Evolutionary conservation across 2,329 filamentous ascomycete genomes (phyloP), one percentile per base, ranked within the genome.

Genomic region (Epichloe coenophiala): DNA sequence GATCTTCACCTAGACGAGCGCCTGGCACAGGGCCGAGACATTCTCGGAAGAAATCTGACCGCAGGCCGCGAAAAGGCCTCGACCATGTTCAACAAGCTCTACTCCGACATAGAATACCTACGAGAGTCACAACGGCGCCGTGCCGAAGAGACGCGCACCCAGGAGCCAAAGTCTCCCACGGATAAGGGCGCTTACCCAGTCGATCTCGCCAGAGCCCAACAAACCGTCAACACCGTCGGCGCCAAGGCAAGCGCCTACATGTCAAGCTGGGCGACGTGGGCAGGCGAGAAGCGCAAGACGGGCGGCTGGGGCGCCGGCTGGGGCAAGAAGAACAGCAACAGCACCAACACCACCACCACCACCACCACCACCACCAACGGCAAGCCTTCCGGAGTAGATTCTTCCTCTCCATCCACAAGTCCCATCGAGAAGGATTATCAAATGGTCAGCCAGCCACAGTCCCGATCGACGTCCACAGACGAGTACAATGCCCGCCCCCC

Each of bases 1-100:
- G 91, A 97, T 54, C 76, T 97, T 46, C 90, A 97, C 63, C 76
- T 97, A 2, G 93, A 98, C 63, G 93, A 97, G 63, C 81, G 87
- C 8, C 81, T 97, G 52, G 84, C 86, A 1, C 83, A 87, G 53
- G 86, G 89, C 8, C 80, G 83, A 50, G 93, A 97, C 65, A 86
- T 84, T 0, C 74, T 97, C 2, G 88, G 88, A n/a, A 83, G 90
- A 53, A 90, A 95, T 59, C 66, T 96, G n/a, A 86, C 87, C 4
- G 88, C 85, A 1, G 90, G 93, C 0, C 83, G 86, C 50, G 88
- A 93, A 60, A 94, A 91, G 68, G 87, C 95, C 1, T 89, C 84
- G 19, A 84, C 81, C 4, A 84, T 93, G 38, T 88, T 96, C 66
- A 94, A 86, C 64, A 89, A 81, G 60, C 74, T 97, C 31, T 97